Evolutionary conservation across 2,329 filamentous ascomycete species (phyloP), one percentile per base, ranked within the genome.

Genomic region (Xylaria sp.): DNA sequence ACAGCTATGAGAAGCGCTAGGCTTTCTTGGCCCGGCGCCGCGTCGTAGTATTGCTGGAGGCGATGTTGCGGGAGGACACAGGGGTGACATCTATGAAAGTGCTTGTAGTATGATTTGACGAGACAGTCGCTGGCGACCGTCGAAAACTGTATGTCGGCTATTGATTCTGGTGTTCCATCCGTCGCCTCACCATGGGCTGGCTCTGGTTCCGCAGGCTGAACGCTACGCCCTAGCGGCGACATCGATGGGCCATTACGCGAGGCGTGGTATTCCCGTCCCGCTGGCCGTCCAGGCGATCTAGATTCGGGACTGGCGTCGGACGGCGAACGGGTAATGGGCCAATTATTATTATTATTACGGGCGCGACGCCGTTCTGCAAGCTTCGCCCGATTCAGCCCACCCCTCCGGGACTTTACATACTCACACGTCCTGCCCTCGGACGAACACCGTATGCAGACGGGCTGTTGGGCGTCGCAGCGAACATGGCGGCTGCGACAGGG

Each of bases 381-480:
- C 19, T 51, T 57, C 1, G 60, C 58, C 43, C 62, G 57, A 44
- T 58, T 63, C 23, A 67, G 43, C 9, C 65, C 65, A 6, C 65
- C 65, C 60, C 65, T 61, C 27, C 63, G 56, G 41, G 65, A 67
- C 41, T 67, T 67, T n/a, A 67, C 60, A n/a, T 67, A 67, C 17
- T 67, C 40, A 21, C 65, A 67, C 4, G 54, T 65, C 44, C 54
- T 62, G 17, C 63, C 62, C 41, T 67, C 65, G n/a, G 53, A 56
- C 2, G 63, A 61, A 46, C 65, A 67, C 33, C 65, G 54, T 3
- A 57, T 13, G 37, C 65, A 67, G 23, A 57, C 8, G 11, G 65
- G 65, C 54, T 67, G 65, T 41, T 53, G 52, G 10, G 59, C 63
- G 41, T 65, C 65, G 17, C 65, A 67, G n/a, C 63, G 60, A 10